Evolutionary conservation across 805 yeast species (phyloP), one percentile per base, ranked within the genome.

Genomic region (Monosporozyma servazzii): DNA sequence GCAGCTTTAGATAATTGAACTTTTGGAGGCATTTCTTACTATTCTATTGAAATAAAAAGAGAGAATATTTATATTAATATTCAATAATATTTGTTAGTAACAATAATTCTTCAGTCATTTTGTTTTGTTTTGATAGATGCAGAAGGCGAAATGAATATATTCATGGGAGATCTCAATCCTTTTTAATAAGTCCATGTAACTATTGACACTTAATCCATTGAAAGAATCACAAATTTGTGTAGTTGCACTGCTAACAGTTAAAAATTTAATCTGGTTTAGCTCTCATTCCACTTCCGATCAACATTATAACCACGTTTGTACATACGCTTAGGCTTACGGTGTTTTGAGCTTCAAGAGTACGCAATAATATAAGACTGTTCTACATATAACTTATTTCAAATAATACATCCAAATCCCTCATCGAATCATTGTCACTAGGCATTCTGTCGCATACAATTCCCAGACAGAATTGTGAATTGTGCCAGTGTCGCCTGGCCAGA

Each of bases 1-100:
- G 96, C 97, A 78, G 97, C 97, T 82, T 91, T 91, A 73, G 96
- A 86, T 78, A 88, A 90, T 84, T 91, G 97, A 80, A 88, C 81
- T 81, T 91, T 91, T 82, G 96, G 96, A 78, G 97, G 96, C 97
- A 91, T 88, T 77, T 83, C 78, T 67, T 47, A 54, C 44, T 49
- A 48, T 52, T 54, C 53, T 49, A 18, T 20, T 18, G 10, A 17
- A 17, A 29, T 17, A 44, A 30, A 20, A 30, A 11, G 5, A 4
- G 7, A 4, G 23, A 18, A 15, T 11, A 18, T 37, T n/a, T 18
- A 18, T 18, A 37, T 8, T 17, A 37, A 37, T 18, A 8, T 18
- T 37, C 17, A 37, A 9, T 18, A 37, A 37, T 9, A 9, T 37
- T 20, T 41, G 44, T 41, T 41, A 41, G 44, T 41, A 41, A 41